Base-by-base conservation (phyloP, 1,139 yeast species). In the Kurtzmaniella quercitrusa region DNA sequence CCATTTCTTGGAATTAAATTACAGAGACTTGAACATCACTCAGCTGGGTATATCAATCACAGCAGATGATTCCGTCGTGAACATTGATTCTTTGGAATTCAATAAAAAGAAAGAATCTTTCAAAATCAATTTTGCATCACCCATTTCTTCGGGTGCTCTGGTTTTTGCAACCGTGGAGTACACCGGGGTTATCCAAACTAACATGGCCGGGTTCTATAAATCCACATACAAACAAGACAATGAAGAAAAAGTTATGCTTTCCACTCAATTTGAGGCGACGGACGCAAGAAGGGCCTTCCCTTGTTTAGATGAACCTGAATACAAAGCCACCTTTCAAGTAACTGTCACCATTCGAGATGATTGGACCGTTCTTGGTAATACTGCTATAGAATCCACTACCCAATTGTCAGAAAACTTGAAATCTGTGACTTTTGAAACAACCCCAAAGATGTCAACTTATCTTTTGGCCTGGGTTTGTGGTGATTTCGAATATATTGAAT, bases 251-350 rank as follows among this genome's bases (percentile, higher is more conserved):
- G 78, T 74, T 49, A 76, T 84, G 71, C 83, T 88, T 38, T 80
- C 91, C 33, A 86, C 95, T 37, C 95, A 86, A 65, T 84, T 86
- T 75, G 95, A 86, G 64, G 86, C 95, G 28, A 84, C 91, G 22
- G 91, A 85, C 59, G 88, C 91, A 42, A 81, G 95, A 61, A 75
- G 88, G 55, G 91, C 94, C 1, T 83, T 86, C 66, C 95, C 95
- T 15, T 84, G 88, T 57, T 78, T 84, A 50, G 94, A 85, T 59
- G 94, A 86, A 60, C 95, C 95, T 21, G 76, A 79, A 43, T 70
- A 82, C 47, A 86, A 86, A 64, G 87, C 94, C 7, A 76, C 87
- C 19, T 86, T 81, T 55, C 79, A 77, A 45, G 76, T 87, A 45
- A 71, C 81, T 22, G 66, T 87, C 50, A 69, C 80, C 21, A 74